A percentile compares a stretch with the other conserved stretches of the same genome.
phyloP scores from a whole-genome alignment of 148 eudicot genomes.

The Simmondsia chinensis region DNA sequence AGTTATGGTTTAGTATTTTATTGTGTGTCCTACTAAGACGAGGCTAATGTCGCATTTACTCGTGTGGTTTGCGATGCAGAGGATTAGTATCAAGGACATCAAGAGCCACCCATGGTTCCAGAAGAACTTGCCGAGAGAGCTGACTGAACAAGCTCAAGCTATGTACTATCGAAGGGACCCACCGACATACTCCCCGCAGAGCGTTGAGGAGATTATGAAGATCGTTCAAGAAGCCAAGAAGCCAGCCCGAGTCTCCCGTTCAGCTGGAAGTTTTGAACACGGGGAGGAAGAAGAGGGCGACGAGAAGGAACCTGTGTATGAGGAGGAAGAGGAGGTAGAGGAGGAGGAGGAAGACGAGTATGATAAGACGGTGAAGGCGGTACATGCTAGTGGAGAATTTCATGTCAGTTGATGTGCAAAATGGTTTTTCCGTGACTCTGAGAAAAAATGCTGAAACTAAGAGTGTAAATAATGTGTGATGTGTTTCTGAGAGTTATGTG shows the following conservation, averaged over 20 bases:
- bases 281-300: slow-evolving; percentile 54
- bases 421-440: no score
- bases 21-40: background rate
- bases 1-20: no score
- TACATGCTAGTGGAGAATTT: slow-evolving; percentile 69
- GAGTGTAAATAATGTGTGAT: no score
- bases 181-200: slow-evolving; percentile 65
- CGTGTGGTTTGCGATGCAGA: slow-evolving; percentile 31
- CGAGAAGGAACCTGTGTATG: slow-evolving; percentile 19
- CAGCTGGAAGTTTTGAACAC: slow-evolving; percentile 61
- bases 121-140: slow-evolving; percentile 74
- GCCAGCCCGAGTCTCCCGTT: slow-evolving; percentile 44
- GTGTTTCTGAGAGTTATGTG: no score
- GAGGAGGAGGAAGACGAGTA: slow-evolving; percentile 55
- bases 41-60: background rate
- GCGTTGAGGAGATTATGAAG: slow-evolving; percentile 69
- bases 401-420: no score
- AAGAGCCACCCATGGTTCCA: slow-evolving; percentile 73
- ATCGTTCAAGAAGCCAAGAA: slow-evolving; percentile 70
- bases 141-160: slow-evolving; percentile 58
- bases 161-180: slow-evolving; percentile 57
- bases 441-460: no score
- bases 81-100: slow-evolving; percentile 58
- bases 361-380: slow-evolving; percentile 75
- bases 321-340: slow-evolving; percentile 29